Evolutionary conservation across 345 rosid genomes (phyloP).

Genomic region (Rhizophora mangle): DNA sequence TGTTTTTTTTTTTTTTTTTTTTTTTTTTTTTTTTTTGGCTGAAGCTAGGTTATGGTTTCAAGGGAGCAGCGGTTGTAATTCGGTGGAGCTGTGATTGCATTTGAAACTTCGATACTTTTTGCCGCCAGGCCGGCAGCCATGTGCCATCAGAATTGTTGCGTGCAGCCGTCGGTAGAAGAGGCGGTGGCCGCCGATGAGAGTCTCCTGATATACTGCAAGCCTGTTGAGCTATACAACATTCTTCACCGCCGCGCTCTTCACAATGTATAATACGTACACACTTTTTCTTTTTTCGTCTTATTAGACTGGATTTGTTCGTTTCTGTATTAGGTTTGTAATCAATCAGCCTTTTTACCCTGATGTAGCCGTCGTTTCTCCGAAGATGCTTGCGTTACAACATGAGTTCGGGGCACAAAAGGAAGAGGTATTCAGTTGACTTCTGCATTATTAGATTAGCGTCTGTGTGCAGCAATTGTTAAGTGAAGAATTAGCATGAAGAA

Average conservation of each 20-base stretch:
- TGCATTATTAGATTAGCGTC: neutral
- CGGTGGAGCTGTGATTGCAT: neutral
- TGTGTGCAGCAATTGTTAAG: too few species aligned
- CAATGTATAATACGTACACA: slow-evolving; percentile 9
- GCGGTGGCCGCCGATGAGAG: slow-evolving; percentile 24
- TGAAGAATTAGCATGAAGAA: too few species aligned
- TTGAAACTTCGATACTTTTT: neutral
- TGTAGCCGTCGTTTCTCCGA: slow-evolving; percentile 30
- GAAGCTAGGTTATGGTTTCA: neutral
- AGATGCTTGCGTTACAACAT: slow-evolving; percentile 27
- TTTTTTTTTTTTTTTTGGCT: neutral
- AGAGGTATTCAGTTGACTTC: slow-evolving; percentile 7
- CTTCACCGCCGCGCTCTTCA: slow-evolving; percentile 24
- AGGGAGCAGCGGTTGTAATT: neutral
- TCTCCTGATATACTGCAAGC: slow-evolving; percentile 30
- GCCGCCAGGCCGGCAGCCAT: slow-evolving; percentile 3
- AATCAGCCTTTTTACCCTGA: neutral
- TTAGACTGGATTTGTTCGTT: neutral
- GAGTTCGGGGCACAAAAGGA: slow-evolving; percentile 18
- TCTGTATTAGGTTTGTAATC: neutral
- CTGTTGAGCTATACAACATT: slow-evolving; percentile 32
- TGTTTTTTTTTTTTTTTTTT: neutral
- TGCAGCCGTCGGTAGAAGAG: slow-evolving; percentile 18
- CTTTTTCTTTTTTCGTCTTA: neutral
- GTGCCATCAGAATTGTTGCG: slow-evolving; percentile 31